Conservation (phyloP, 2,329 filamentous ascomycete genomes). For the Zymoseptoria crescenta region DNA sequence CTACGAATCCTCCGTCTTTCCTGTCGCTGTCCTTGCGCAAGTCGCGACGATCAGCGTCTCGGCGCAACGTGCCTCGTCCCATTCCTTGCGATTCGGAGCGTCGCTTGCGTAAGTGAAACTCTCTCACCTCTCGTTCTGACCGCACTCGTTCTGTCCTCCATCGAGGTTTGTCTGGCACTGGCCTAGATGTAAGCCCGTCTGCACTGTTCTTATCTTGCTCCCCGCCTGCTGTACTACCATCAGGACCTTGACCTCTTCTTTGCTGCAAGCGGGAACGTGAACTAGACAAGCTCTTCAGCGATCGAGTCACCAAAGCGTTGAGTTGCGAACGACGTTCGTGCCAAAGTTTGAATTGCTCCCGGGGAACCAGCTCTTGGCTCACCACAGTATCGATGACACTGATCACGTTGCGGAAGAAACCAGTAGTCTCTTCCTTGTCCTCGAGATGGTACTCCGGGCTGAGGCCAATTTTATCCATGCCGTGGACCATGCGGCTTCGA, state of each 20-base stretch:
- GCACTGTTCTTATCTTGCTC: not conserved
- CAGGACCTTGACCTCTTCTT: not conserved
- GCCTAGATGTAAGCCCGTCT: not conserved
- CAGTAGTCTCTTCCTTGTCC: constrained; percentile 12
- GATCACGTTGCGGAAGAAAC: constrained; percentile 19
- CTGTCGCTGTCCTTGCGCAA: not conserved
- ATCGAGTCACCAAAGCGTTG: constrained; percentile 10
- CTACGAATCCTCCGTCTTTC: not conserved
- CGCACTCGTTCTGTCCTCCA: not conserved
- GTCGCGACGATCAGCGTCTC: not conserved
- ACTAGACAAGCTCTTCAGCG: not conserved
- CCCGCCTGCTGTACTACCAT: not conserved
- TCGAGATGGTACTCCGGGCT: not conserved
- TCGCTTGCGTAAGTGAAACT: not conserved
- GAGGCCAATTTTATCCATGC: constrained; percentile 4
- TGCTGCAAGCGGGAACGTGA: not conserved
- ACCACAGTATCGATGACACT: constrained; percentile 25
- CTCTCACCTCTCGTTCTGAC: not conserved
- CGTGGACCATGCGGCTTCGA: constrained; percentile 16
- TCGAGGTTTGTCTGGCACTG: not conserved
- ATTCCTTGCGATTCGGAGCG: not conserved
- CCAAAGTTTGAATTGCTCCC: constrained; percentile 14
- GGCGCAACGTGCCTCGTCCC: not conserved
- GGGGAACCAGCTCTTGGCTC: constrained; percentile 16
- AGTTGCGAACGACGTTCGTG: constrained; percentile 14